Evolutionary conservation across 768 basidiomycete species (phyloP), one percentile per base, ranked within the genome.

Genomic region (Amanita molliuscula): DNA sequence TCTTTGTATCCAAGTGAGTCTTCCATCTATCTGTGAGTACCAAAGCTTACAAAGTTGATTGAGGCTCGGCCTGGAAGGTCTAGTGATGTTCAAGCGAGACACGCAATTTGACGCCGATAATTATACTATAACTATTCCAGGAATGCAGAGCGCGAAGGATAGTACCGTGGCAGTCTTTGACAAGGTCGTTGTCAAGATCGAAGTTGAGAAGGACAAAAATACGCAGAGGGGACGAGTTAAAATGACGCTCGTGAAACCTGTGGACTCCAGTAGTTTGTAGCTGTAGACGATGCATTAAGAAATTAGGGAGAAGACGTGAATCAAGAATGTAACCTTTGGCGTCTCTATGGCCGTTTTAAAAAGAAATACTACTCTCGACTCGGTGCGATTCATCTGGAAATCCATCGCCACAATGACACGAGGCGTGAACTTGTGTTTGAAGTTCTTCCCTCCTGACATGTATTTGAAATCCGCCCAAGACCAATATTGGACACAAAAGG

Each of bases 131-230:
- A 78, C 79, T 0, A 71, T 97, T 3, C 85, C 87, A 0, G 62
- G 66, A 6, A 46, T 53, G 0, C 56, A 57, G 16, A 64, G 51
- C 20, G 55, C 57, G 11, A 61, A 66, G 8, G 72, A 75, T 25
- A 77, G 81, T 8, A 75, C 73, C 11, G 81, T 97, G 40, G 77
- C 89, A 0, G 90, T 97, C 20, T 97, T 99, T 61, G 93, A 96
- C 69, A 92, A 93, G 66, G 89, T 97, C 41, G 74, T 66, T 26
- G 94, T 98, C n/a, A 76, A 80, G 56, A 87, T 99, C 36, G 79
- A 83, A 52, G 89, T 98, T 5, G 93, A 95, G 65, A 96, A 92
- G 73, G 95, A 96, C 60, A 85, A 77, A 60, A 94, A 93, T 55
- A 96, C 93, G 15, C 90, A 94, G 60, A 71, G 92, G 53, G 91